Evolutionary conservation across 1,139 yeast genomes (phyloP).

Genomic region (Taphrina populina): DNA sequence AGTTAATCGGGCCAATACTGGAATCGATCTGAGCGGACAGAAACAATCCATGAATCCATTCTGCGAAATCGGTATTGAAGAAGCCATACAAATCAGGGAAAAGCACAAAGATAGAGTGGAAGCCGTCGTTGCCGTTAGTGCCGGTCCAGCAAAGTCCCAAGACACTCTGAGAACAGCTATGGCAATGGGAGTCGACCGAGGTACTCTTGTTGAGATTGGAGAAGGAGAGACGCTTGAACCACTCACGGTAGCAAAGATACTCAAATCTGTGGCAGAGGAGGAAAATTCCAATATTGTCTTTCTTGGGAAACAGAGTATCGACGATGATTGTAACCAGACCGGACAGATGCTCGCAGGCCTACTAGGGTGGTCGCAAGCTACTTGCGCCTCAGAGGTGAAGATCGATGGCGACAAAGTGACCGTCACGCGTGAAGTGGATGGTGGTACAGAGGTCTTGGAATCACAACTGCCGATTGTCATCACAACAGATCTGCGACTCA

Average conservation of each 20-base stretch:
- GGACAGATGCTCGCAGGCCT: slow-evolving; percentile 96
- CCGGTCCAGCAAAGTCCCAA: slow-evolving; percentile 83
- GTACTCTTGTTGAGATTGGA: slow-evolving; percentile 78
- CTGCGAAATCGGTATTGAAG: slow-evolving; percentile 95
- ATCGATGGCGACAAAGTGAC: slow-evolving; percentile 58
- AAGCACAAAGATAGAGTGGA: slow-evolving; percentile 70
- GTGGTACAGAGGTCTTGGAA: slow-evolving; percentile 81
- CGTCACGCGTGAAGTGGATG: slow-evolving; percentile 91
- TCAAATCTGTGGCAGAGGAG: slow-evolving; percentile 69
- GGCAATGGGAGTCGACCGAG: slow-evolving; percentile 89
- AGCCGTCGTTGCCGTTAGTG: slow-evolving; percentile 83
- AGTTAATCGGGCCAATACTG: slow-evolving; percentile 80
- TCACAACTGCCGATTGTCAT: slow-evolving; percentile 80
- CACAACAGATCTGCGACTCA: slow-evolving; percentile 89
- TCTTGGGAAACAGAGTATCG: slow-evolving; percentile 94
- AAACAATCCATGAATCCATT: slow-evolving; percentile 79
- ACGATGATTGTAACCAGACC: slow-evolving; percentile 92
- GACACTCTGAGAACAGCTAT: slow-evolving; percentile 85
- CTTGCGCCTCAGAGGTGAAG: slow-evolving; percentile 87
- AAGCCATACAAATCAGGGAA: slow-evolving; percentile 77
- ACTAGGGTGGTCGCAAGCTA: slow-evolving; percentile 96
- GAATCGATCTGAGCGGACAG: slow-evolving; percentile 77
- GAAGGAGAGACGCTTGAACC: slow-evolving; percentile 69
- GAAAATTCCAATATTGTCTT: slow-evolving; percentile 74
- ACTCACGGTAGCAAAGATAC: slow-evolving; percentile 81